Conservation (phyloP, 345 rosid species). For the Xanthoceras sorbifolium region DNA sequence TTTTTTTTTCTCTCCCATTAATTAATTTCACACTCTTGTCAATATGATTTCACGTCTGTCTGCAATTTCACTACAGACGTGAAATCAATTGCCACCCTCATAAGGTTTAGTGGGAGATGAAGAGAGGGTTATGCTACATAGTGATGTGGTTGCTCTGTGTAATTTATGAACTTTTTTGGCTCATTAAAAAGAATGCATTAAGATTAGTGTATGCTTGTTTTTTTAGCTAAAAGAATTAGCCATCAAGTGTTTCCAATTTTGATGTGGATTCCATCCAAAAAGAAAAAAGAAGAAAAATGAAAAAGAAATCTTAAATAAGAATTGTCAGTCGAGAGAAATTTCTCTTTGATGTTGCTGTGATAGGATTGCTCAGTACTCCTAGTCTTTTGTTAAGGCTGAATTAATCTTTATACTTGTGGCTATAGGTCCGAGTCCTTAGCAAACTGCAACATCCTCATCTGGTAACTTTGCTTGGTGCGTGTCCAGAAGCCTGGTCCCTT, state of each 20-base stretch:
- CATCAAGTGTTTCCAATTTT: background rate
- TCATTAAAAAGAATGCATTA: background rate
- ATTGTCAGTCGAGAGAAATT: background rate
- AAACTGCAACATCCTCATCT: slow-evolving; percentile 73
- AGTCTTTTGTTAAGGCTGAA: background rate
- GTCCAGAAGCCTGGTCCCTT: slow-evolving; percentile 72
- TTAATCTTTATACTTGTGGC: slow-evolving; percentile 9
- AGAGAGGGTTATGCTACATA: background rate
- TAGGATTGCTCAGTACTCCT: background rate
- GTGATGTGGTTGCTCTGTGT: background rate
- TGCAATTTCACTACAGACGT: background rate
- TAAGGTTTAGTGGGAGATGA: no score
- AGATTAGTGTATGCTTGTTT: background rate
- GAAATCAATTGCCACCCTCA: background rate
- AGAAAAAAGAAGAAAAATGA: background rate
- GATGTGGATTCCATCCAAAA: background rate
- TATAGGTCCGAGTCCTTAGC: slow-evolving; percentile 68
- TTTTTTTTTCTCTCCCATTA: background rate
- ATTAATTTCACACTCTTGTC: background rate
- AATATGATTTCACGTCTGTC: background rate
- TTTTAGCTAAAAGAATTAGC: background rate
- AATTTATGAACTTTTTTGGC: background rate
- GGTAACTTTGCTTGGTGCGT: slow-evolving; percentile 68
- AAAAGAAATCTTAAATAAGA: background rate
- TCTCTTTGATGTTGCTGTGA: slow-evolving; percentile 8